Conservation (phyloP, 164 flowering plant genomes). For the Berberis vulgaris region DNA sequence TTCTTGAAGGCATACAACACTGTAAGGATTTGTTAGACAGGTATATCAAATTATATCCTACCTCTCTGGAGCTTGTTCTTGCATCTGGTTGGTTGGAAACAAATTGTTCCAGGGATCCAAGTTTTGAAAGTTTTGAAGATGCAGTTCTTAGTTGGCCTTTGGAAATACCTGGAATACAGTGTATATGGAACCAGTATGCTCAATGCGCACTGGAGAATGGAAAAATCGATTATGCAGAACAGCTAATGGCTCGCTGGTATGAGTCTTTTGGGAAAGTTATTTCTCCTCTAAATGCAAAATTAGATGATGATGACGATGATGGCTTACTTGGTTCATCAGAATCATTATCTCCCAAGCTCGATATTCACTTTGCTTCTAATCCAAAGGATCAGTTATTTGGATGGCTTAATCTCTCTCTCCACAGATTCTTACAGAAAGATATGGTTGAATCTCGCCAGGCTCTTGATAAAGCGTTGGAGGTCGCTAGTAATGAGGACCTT, state of each 20-base stretch:
- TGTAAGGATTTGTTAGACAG: conserved; percentile 32
- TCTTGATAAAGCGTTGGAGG: conserved; percentile 42
- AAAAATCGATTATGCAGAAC: conserved; percentile 28
- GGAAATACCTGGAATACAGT: conserved; percentile 59
- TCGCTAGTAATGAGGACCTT: conserved; percentile 35
- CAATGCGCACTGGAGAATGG: conserved; percentile 49
- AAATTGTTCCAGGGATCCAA: conserved; percentile 15
- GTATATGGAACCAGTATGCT: conserved; percentile 81
- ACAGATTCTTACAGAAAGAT: conserved; percentile 42
- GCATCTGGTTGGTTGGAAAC: conserved; percentile 35
- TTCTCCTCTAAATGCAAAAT: conserved; percentile 10
- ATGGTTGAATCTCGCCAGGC: conserved; percentile 39
- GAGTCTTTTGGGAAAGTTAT: conserved; percentile 28
- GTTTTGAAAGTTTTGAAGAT: conserved; percentile 50
- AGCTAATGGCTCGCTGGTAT: conserved; percentile 58
- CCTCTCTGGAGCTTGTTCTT: conserved; percentile 60
- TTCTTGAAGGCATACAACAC: conserved; percentile 33
- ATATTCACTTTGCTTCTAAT: conserved; percentile 6
- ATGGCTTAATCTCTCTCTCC: conserved; percentile 57
- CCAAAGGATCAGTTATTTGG: conserved; percentile 47
- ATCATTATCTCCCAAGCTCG: conserved; percentile 14
- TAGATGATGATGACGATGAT: conserved; percentile 9
- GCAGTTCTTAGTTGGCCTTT: conserved; percentile 53
- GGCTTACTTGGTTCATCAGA: conserved; percentile 4
- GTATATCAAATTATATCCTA: conserved; percentile 47